Percentiles rank a stretch among this genome's conserved stretches.
These are phyloP conservation scores for Conringia planisiliqua DNA, from an alignment of 345 rosid genomes.

Conservation along the genomic window DNA sequence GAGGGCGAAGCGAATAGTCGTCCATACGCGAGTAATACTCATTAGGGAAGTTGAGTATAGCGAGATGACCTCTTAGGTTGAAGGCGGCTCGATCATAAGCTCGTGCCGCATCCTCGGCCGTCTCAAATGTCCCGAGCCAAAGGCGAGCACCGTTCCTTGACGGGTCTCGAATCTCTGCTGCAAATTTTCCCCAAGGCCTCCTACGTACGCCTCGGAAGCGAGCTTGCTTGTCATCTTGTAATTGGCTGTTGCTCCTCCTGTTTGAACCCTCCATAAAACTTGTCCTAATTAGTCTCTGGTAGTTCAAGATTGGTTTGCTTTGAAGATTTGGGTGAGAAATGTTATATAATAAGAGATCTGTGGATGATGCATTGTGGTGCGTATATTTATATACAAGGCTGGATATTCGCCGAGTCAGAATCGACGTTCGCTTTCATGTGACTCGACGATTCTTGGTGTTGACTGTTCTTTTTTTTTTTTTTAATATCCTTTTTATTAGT, in stretches of 20 bases:
- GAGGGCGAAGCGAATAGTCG: conserved; percentile 30
- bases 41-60: conserved; percentile 71
- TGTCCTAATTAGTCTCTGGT: neutral
- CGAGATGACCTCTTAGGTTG: conserved; percentile 60
- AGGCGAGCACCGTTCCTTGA: conserved; percentile 57
- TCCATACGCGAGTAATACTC: conserved; percentile 45
- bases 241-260: conserved; percentile 23
- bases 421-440: conserved; percentile 32
- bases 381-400: conserved; percentile 17
- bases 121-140: conserved; percentile 84
- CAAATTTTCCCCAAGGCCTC: conserved; percentile 85
- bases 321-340: conserved; percentile 1
- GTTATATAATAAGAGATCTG: neutral
- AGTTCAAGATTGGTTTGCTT: conserved; percentile 21
- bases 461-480: conserved; percentile 18
- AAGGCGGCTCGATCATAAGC: conserved; percentile 82
- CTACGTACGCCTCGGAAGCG: conserved; percentile 59
- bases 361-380: conserved; percentile 16
- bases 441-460: conserved; percentile 35
- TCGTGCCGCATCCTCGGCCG: conserved; percentile 75
- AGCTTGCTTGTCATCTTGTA: conserved; percentile 33
- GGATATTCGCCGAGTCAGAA: conserved; percentile 26
- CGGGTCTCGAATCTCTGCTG: conserved; percentile 90
- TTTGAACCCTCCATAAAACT: conserved; percentile 29
- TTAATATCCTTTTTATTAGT: neutral